phyloP scores from a whole-genome alignment of 2,329 filamentous ascomycete species.

The Huntiella omanensis region DNA sequence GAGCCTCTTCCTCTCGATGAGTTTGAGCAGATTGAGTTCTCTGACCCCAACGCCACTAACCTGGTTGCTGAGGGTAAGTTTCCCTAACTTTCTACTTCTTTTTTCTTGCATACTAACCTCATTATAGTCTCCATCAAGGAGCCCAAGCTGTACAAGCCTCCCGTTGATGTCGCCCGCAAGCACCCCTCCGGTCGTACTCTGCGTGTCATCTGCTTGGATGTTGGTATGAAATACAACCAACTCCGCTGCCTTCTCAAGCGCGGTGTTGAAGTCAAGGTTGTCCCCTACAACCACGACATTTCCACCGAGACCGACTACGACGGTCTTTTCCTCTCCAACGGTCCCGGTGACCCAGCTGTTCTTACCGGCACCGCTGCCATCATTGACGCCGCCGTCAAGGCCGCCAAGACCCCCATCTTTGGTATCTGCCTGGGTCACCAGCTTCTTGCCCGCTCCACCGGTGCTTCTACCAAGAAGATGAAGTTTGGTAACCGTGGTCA shows the following conservation, averaged over 20 bases:
- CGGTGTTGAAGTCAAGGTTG: constrained; percentile 83
- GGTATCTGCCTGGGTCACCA: constrained; percentile 95
- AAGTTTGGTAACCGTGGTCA: constrained; percentile 98
- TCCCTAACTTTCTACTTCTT: constrained; percentile 5
- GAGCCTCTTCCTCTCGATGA: constrained; percentile 20
- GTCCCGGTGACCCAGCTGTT: constrained; percentile 82
- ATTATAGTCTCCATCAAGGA: constrained; percentile 66
- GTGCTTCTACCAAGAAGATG: constrained; percentile 81
- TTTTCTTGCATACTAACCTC: constrained; percentile 16
- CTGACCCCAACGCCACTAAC: constrained; percentile 82
- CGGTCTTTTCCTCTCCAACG: constrained; percentile 94
- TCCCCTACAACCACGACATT: constrained; percentile 93
- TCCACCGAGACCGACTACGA: constrained; percentile 67
- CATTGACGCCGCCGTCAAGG: constrained; percentile 55
- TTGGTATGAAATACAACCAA: constrained; percentile 97
- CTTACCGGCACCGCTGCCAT: constrained; percentile 64
- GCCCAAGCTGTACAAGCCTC: constrained; percentile 71
- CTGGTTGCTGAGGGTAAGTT: constrained; percentile 81
- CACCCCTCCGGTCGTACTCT: constrained; percentile 77
- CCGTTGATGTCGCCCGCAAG: constrained; percentile 50
- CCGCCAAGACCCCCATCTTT: constrained; percentile 73
- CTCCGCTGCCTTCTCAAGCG: constrained; percentile 78
- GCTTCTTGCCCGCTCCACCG: constrained; percentile 71
- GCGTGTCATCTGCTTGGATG: constrained; percentile 81
- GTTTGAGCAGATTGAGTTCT: constrained; percentile 74